These are phyloP conservation scores for Didymella glomerata DNA, from an alignment of 2,329 filamentous ascomycete species.

Conservation along the genomic window DNA sequence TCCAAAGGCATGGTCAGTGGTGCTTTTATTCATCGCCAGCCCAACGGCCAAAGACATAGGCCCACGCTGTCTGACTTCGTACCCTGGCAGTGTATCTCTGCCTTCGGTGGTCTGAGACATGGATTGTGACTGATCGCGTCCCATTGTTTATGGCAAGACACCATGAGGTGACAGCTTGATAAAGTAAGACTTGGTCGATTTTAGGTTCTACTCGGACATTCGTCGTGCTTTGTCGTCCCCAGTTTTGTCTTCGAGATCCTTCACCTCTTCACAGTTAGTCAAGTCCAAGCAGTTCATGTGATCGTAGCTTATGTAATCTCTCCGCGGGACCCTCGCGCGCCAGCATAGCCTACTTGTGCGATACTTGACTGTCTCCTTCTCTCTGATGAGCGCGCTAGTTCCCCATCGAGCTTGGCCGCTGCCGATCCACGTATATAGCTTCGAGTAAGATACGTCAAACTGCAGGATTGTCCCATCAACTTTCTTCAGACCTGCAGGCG, in stretches of 20 bases:
- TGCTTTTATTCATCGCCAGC: too few species aligned
- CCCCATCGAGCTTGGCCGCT: slow-evolving; percentile 22
- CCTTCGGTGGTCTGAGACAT: too few species aligned
- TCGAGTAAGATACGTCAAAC: slow-evolving; percentile 20
- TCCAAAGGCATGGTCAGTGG: too few species aligned
- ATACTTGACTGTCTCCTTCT: slow-evolving; percentile 21
- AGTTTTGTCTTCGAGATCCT: not conserved
- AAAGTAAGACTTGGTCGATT: too few species aligned
- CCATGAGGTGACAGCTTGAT: too few species aligned
- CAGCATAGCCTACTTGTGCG: slow-evolving; percentile 32
- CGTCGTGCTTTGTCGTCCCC: not conserved
- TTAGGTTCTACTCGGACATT: too few species aligned
- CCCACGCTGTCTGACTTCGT: too few species aligned
- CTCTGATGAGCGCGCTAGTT: slow-evolving; percentile 15
- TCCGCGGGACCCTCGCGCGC: slow-evolving; percentile 29
- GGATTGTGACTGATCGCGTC: too few species aligned
- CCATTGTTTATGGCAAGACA: too few species aligned
- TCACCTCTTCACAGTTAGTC: slow-evolving; percentile 7
- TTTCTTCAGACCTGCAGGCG: slow-evolving; percentile 13
- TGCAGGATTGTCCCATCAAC: slow-evolving; percentile 22
- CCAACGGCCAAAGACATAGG: too few species aligned
- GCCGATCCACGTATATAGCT: slow-evolving; percentile 31
- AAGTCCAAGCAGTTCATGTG: slow-evolving; percentile 31
- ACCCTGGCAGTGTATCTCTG: too few species aligned
- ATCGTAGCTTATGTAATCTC: slow-evolving; percentile 39